Conservation (phyloP, 352 stramenopile species). For the Sclerospora graminicola region DNA sequence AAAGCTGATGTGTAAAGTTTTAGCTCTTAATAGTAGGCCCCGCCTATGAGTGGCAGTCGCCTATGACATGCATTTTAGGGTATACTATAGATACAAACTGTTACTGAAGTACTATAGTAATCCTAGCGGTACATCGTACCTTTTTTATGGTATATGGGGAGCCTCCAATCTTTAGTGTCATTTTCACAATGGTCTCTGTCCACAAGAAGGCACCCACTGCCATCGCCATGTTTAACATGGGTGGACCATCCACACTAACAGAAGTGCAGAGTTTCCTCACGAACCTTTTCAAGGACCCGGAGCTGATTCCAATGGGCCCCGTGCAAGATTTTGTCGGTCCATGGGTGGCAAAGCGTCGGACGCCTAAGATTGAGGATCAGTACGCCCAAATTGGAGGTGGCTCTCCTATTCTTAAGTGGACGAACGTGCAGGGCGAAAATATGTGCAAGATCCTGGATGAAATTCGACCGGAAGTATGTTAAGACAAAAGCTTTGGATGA, state of each 20-base stretch:
- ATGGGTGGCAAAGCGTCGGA: slow-evolving; percentile 76
- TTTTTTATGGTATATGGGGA: no score
- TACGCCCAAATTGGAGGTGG: slow-evolving; percentile 96
- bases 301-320: slow-evolving; percentile 96
- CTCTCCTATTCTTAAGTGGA: slow-evolving; percentile 97
- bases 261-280: slow-evolving; percentile 97
- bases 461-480: slow-evolving; percentile 60
- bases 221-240: slow-evolving; percentile 95
- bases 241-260: slow-evolving; percentile 88
- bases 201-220: slow-evolving; percentile 52
- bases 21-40: no score
- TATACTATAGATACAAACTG: no score
- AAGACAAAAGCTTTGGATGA: background rate
- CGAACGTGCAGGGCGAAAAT: slow-evolving; percentile 88
- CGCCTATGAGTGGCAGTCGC: no score
- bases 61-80: no score
- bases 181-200: no score
- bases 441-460: slow-evolving; percentile 87
- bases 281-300: slow-evolving; percentile 97
- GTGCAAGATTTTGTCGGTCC: slow-evolving; percentile 79
- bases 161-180: no score
- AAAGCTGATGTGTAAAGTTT: no score
- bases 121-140: no score
- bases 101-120: no score
- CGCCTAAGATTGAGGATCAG: slow-evolving; percentile 91